phyloP scores from a whole-genome alignment of 148 eudicot genomes.

The Euryodendron excelsum region DNA sequence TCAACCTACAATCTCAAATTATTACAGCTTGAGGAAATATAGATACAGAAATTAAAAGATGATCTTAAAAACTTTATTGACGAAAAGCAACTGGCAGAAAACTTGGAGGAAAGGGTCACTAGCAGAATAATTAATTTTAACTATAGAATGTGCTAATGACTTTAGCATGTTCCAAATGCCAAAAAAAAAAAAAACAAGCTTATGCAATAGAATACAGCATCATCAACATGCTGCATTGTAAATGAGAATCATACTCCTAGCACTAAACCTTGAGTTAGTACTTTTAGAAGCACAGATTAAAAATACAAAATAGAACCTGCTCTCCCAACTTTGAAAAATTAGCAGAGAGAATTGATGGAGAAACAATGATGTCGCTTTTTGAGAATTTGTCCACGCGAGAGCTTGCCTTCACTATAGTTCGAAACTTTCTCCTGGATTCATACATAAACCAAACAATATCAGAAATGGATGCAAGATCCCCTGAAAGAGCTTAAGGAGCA shows the following conservation, averaged over 20 bases:
- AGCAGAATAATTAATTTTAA: neutral
- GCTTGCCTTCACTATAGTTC: slow-evolving; percentile 68
- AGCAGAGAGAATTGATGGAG: slow-evolving; percentile 99
- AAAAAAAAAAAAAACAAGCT: neutral
- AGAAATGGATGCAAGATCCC: neutral
- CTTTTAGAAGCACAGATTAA: slow-evolving; percentile 11
- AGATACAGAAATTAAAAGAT: neutral
- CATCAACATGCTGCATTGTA: neutral
- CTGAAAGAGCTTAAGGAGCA: neutral
- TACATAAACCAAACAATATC: slow-evolving; percentile 1
- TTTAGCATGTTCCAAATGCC: neutral
- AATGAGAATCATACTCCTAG: neutral
- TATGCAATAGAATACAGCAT: neutral
- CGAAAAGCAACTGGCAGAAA: neutral
- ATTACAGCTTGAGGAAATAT: neutral
- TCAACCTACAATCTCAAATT: slow-evolving; percentile 16
- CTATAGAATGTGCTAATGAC: neutral
- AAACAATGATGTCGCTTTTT: slow-evolving; percentile 90
- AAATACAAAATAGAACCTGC: slow-evolving; percentile 52
- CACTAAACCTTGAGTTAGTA: neutral
- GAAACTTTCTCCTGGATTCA: slow-evolving; percentile 58
- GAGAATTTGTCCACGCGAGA: slow-evolving; percentile 94
- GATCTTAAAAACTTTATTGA: neutral
- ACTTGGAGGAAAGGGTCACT: neutral
- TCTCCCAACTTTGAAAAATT: slow-evolving; percentile 95